Evolutionary conservation across 768 basidiomycete genomes (phyloP).

Genomic region (Auriscalpium microsporum): DNA sequence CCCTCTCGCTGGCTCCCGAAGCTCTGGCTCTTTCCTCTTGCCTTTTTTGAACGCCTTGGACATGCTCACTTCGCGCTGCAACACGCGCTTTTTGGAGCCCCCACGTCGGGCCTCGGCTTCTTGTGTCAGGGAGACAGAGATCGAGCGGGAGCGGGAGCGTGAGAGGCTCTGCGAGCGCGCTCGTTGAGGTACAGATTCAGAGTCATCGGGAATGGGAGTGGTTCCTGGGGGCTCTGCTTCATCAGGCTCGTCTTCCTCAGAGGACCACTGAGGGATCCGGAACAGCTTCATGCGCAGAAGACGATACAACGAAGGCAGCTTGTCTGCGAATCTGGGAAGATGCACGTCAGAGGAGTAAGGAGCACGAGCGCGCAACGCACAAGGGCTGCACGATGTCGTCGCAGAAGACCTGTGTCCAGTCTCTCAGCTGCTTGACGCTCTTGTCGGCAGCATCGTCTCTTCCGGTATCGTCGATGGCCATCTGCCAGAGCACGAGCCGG

Average conservation of each 20-base stretch:
- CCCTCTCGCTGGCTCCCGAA: constrained; percentile 10
- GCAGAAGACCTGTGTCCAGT: constrained; percentile 73
- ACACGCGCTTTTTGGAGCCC: constrained; percentile 29
- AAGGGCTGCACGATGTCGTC: constrained; percentile 56
- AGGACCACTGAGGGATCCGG: constrained; percentile 11
- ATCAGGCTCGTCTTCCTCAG: background rate
- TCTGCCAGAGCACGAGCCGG: constrained; percentile 69
- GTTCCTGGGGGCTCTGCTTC: background rate
- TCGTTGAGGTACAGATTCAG: constrained; percentile 25
- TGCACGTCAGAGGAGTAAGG: no score
- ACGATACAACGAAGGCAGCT: constrained; percentile 11
- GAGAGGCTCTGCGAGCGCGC: constrained; percentile 38
- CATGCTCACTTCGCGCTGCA: constrained; percentile 76
- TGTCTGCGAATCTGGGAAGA: background rate
- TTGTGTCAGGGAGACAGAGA: constrained; percentile 64
- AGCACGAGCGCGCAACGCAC: constrained; percentile 31
- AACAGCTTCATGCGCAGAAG: constrained; percentile 15
- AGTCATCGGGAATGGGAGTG: background rate
- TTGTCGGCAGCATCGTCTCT: constrained; percentile 14
- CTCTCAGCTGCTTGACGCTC: constrained; percentile 20
- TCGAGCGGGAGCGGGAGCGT: constrained; percentile 23
- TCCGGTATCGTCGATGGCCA: constrained; percentile 33
- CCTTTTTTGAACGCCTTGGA: constrained; percentile 55
- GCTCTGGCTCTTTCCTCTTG: constrained; percentile 7
- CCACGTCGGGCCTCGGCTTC: constrained; percentile 39